Evolutionary conservation across 371 early-diverging fungal genomes (phyloP).

Genomic region (Mortierella sp.): DNA sequence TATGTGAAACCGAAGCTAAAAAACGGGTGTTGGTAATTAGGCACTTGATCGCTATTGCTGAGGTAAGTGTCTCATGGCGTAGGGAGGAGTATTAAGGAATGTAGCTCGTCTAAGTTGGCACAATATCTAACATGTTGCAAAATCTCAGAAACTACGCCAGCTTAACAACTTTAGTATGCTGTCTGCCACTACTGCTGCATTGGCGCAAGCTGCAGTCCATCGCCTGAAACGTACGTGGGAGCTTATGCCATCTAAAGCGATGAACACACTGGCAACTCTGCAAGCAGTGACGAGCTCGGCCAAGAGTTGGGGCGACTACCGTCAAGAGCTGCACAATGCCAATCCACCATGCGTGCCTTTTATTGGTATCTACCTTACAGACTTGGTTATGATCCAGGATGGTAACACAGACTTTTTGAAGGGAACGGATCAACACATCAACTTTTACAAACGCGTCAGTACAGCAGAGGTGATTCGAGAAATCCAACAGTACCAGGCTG

Average conservation of each 20-base stretch:
- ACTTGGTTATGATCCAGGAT: slow-evolving; percentile 94
- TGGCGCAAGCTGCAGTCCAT: slow-evolving; percentile 89
- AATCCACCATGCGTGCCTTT: slow-evolving; percentile 95
- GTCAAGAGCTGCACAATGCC: slow-evolving; percentile 82
- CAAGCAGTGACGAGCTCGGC: slow-evolving; percentile 83
- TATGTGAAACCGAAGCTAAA: slow-evolving; percentile 84
- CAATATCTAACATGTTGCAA: neutral
- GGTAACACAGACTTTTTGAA: slow-evolving; percentile 80
- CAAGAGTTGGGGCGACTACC: slow-evolving; percentile 87
- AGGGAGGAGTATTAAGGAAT: slow-evolving; percentile 2
- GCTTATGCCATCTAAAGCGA: slow-evolving; percentile 60
- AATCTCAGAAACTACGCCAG: slow-evolving; percentile 65
- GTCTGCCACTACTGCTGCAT: slow-evolving; percentile 90
- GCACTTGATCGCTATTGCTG: slow-evolving; percentile 88
- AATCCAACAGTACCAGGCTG: slow-evolving; percentile 91
- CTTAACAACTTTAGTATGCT: slow-evolving; percentile 95
- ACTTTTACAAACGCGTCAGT: slow-evolving; percentile 90
- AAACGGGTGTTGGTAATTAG: slow-evolving; percentile 81
- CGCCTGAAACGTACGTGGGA: slow-evolving; percentile 93
- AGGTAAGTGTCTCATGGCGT: slow-evolving; percentile 66
- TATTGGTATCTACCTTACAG: slow-evolving; percentile 84
- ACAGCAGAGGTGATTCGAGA: slow-evolving; percentile 92
- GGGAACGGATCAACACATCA: slow-evolving; percentile 77
- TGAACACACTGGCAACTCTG: slow-evolving; percentile 64
- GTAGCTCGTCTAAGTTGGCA: neutral